A percentile compares a stretch with the other conserved stretches of the same genome.
phyloP scores from a whole-genome alignment of 225 moss, liverwort and hornwort genomes.

The Ulota crispa region DNA sequence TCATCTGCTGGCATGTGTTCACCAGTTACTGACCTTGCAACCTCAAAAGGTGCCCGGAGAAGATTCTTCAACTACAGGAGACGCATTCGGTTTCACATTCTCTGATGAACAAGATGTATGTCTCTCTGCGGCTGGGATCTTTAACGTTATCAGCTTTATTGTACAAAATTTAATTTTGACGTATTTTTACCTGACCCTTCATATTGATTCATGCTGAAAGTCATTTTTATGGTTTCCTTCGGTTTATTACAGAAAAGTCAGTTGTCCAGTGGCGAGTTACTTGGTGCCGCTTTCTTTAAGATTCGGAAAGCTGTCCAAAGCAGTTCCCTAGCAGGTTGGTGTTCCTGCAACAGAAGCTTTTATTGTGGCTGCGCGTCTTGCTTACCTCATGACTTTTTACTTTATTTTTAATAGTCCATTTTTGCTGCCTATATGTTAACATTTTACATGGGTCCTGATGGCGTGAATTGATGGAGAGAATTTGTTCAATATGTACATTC shows the following conservation, averaged over 20 bases:
- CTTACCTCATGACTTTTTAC: not conserved
- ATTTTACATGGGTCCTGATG: constrained; percentile 9
- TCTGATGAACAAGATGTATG: constrained; percentile 72
- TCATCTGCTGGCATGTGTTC: constrained; percentile 71
- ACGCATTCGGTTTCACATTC: constrained; percentile 57
- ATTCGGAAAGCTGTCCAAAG: constrained; percentile 65
- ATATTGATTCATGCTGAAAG: not conserved
- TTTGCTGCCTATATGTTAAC: not conserved
- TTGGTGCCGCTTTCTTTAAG: constrained; percentile 62
- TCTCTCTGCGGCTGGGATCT: constrained; percentile 17
- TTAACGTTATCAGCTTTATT: not conserved
- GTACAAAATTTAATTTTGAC: not conserved
- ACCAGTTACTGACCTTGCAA: constrained; percentile 66
- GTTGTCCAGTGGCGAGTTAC: constrained; percentile 61
- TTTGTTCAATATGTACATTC: not conserved
- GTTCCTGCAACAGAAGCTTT: constrained; percentile 12
- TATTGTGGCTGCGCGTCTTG: constrained; percentile 8
- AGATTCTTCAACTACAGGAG: constrained; percentile 40
- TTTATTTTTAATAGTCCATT: not conserved
- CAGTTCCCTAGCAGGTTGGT: constrained; percentile 74
- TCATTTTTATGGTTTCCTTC: constrained; percentile 17
- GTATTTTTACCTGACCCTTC: not conserved
- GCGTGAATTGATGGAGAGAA: constrained; percentile 4
- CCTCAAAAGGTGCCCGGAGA: constrained; percentile 48
- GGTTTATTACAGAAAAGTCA: constrained; percentile 50